phyloP scores from a whole-genome alignment of 768 basidiomycete genomes.

The Leccinum rimulosum region DNA sequence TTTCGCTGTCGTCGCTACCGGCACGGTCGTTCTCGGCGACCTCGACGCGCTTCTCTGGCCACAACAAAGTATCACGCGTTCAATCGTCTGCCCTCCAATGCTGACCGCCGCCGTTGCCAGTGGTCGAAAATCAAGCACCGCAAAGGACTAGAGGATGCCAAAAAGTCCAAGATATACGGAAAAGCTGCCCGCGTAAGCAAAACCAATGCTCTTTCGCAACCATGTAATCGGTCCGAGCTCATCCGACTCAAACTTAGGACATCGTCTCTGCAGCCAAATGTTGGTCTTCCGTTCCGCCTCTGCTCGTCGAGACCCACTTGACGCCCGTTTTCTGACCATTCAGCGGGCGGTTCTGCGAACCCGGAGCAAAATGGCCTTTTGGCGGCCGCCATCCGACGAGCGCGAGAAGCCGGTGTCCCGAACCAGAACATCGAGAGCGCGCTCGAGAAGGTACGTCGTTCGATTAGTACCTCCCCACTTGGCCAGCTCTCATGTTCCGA shows the following conservation, averaged over 20 bases:
- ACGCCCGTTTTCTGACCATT: background rate
- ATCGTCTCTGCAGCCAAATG: conserved; percentile 59
- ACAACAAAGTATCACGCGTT: conserved; percentile 36
- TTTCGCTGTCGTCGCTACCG: conserved; percentile 5
- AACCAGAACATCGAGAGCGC: conserved; percentile 69
- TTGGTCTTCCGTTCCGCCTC: conserved; percentile 27
- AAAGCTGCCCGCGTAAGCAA: conserved; percentile 52
- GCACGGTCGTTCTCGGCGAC: conserved; percentile 29
- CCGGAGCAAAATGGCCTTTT: conserved; percentile 54
- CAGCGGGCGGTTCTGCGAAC: conserved; percentile 57
- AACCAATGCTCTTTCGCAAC: background rate
- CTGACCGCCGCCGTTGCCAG: conserved; percentile 32
- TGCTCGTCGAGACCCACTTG: background rate
- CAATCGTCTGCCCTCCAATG: background rate
- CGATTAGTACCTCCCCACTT: background rate
- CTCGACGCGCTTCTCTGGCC: conserved; percentile 32
- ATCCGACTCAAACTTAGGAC: conserved; percentile 41
- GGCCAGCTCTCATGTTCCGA: background rate
- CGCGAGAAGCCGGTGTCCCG: conserved; percentile 58
- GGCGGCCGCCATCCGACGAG: conserved; percentile 52
- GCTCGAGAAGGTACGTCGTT: conserved; percentile 46
- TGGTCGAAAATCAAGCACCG: conserved; percentile 78
- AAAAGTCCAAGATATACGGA: conserved; percentile 56
- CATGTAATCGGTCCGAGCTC: background rate
- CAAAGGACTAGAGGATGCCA: conserved; percentile 63